Evolutionary conservation across 2,329 filamentous ascomycete species (phyloP), one percentile per base, ranked within the genome.

Genomic region (Penicillium sp.): DNA sequence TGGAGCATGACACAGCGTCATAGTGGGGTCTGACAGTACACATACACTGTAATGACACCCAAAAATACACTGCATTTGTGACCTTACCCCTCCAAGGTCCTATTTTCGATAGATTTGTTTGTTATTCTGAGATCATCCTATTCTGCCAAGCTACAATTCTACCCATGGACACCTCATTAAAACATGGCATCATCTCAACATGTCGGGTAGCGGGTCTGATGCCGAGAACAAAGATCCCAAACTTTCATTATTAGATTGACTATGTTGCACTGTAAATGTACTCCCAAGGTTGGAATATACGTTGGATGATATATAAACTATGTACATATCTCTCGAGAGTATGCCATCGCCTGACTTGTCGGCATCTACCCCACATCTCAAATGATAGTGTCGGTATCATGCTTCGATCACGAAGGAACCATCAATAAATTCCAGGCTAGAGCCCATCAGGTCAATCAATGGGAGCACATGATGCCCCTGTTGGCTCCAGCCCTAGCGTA

Each of bases 21-120:
- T 69, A 50, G 68, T 66, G 64, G 63, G 22, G 10, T 24, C 40
- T 63, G 56, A 68, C 64, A 39, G 24, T 61, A 62, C 60, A 2
- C 2, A 57, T 66, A 66, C 59, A 4, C 1, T 50, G 34, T 14
- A 20, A 39, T 61, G 9, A 62, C 61, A 29, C 48, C 14, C 40
- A 55, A 55, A 37, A 43, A 31, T 57, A 60, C 57, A 40, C 40
- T 34, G 39, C 40, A 40, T 55, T 32, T 18, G 20, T 51, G 31
- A 34, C 24, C 7, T 44, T 44, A 43, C 32, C 46, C 45, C 48
- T 39, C 40, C 40, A 39, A 55, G 47, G 39, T 55, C 39, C 39
- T 50, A n/a, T 22, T 42, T 50, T 26, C 26, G 14, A n/a, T 40
- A 14, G 24, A 32, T 37, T 46, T 50, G 48, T 32, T 50, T 40